These are phyloP conservation scores for Hordeum marinum DNA, from an alignment of 176 grass and related monocot species.

Conservation along the genomic window DNA sequence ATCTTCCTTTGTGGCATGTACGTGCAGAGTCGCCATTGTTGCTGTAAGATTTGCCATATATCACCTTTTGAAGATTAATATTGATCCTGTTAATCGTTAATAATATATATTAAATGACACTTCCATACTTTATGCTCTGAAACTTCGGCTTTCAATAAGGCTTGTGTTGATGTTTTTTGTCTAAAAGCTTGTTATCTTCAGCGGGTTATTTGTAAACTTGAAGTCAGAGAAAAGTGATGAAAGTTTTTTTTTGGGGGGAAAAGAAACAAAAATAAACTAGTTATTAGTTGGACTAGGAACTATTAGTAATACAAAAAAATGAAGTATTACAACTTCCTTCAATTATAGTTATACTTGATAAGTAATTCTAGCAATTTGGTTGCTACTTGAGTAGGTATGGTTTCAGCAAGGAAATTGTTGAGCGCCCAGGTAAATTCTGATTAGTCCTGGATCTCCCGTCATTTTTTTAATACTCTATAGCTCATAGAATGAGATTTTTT, in stretches of 20 bases:
- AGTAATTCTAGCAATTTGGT: background rate
- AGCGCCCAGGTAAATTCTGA: conserved; percentile 57
- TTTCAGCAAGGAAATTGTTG: conserved; percentile 92
- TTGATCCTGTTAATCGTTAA: background rate
- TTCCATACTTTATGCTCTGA: background rate
- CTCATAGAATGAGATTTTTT: background rate
- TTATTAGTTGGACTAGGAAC: background rate
- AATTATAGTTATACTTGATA: background rate
- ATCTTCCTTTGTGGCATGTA: conserved; percentile 76
- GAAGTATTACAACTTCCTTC: background rate
- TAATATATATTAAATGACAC: background rate
- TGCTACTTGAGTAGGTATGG: conserved; percentile 58
- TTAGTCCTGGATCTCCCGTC: background rate
- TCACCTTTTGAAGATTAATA: background rate
- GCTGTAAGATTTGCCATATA: conserved; percentile 48
- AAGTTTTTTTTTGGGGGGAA: background rate
- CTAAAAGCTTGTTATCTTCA: background rate
- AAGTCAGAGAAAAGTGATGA: background rate
- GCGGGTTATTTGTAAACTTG: background rate
- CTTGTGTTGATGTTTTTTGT: background rate
- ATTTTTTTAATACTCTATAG: background rate
- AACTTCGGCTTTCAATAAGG: background rate
- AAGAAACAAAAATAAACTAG: background rate
- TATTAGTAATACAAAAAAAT: background rate
- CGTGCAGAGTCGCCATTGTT: conserved; percentile 54